These are phyloP conservation scores for Ilyonectria destructans DNA, from an alignment of 2,329 filamentous ascomycete genomes.

Conservation along the genomic window DNA sequence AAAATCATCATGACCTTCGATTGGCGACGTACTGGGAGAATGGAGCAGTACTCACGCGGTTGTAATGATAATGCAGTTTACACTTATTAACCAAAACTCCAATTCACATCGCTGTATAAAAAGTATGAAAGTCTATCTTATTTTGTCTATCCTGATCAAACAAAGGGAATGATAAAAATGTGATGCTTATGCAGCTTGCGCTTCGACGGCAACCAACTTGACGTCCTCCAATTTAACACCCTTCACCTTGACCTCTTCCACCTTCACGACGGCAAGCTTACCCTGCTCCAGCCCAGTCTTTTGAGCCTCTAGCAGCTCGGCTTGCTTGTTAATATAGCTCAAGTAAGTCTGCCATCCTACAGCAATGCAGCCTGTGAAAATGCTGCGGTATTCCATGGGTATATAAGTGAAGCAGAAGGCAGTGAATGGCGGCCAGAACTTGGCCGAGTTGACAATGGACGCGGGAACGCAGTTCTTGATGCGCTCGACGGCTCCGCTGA, in stretches of 20 bases:
- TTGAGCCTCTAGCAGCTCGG: conserved; percentile 64
- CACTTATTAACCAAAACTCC: conserved; percentile 8
- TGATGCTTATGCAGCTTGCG: conserved; percentile 18
- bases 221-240: background rate
- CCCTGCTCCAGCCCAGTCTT: conserved; percentile 24
- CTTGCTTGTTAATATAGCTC: conserved; percentile 82
- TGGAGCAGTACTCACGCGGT: background rate
- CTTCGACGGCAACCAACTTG: conserved; percentile 3
- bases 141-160: conserved; percentile 15
- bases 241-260: conserved; percentile 7
- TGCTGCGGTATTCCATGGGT: conserved; percentile 82
- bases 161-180: background rate
- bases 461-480: conserved; percentile 83
- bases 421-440: conserved; percentile 90
- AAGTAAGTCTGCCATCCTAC: conserved; percentile 96
- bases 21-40: background rate
- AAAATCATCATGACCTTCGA: background rate
- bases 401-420: conserved; percentile 92
- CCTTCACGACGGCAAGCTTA: conserved; percentile 17
- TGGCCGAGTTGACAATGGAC: conserved; percentile 84
- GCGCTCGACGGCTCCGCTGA: conserved; percentile 77
- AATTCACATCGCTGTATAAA: background rate
- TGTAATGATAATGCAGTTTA: background rate
- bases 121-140: conserved; percentile 9
- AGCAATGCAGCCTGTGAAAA: conserved; percentile 85